A percentile compares a stretch with the other conserved stretches of the same genome.
These are phyloP conservation scores for Yarrowia hollandica DNA, from an alignment of 805 yeast genomes.

Conservation along the genomic window DNA sequence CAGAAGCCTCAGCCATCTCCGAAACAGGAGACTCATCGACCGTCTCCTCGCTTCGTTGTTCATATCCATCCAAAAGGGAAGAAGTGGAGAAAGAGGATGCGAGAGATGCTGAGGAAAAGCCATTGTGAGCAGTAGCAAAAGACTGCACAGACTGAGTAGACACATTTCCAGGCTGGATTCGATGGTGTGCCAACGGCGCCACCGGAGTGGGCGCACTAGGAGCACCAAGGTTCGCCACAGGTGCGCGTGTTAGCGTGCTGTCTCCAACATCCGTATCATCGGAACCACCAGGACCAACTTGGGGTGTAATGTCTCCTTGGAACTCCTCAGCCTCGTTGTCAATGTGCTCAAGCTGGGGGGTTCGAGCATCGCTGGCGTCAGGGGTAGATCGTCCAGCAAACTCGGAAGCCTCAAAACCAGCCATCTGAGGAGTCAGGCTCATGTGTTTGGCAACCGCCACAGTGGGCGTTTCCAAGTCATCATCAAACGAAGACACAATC, in stretches of 20 bases:
- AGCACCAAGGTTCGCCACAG: slow-evolving; percentile 5
- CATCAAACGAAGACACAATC: slow-evolving; percentile 13
- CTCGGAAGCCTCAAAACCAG: slow-evolving; percentile 14
- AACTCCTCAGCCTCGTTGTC: not conserved
- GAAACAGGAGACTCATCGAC: slow-evolving; percentile 21
- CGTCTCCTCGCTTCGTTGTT: slow-evolving; percentile 15
- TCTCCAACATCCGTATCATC: not conserved
- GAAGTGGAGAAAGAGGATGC: slow-evolving; percentile 20
- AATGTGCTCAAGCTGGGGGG: not conserved
- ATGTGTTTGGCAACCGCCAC: slow-evolving; percentile 25
- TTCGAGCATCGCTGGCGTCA: slow-evolving; percentile 11
- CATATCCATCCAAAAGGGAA: slow-evolving; percentile 19
- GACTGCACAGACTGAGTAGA: slow-evolving; percentile 20
- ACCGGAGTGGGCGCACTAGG: slow-evolving; percentile 17
- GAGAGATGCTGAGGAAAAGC: slow-evolving; percentile 8
- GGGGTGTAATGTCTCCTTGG: not conserved
- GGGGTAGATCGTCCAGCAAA: slow-evolving; percentile 15
- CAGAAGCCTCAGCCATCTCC: slow-evolving; percentile 20
- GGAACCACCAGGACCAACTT: not conserved
- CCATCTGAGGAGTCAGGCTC: slow-evolving; percentile 8
- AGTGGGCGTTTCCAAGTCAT: slow-evolving; percentile 13
- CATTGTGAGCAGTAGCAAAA: slow-evolving; percentile 14
- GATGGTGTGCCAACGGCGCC: not conserved
- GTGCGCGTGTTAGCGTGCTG: slow-evolving; percentile 1
- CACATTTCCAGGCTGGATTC: not conserved